Base-by-base conservation (phyloP, 1,284 basidiomycete species). In the Pseudozyma pruni region DNA sequence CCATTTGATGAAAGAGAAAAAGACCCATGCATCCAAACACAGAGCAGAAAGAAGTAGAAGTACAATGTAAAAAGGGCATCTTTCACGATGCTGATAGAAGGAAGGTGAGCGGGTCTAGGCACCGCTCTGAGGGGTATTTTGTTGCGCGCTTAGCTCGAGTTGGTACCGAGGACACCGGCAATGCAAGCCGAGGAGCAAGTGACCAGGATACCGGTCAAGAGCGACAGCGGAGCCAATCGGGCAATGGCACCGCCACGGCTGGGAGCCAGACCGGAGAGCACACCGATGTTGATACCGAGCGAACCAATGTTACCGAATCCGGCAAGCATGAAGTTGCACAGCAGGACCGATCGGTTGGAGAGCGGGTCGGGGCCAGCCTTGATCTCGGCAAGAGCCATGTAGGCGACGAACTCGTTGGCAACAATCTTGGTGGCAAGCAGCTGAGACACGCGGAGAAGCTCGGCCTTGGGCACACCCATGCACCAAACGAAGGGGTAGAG, bases 251-350 rank as follows among this genome's bases (percentile, higher is more conserved):
- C 89, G 46, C 86, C 86, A 64, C 89, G 87, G 20, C 88, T 88
- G n/a, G 92, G 92, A 19, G 91, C 78, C 90, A 94, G 86, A 37
- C 91, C 91, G 63, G 88, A 86, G 47, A 94, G 86, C 74, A 94
- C 92, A 83, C 93, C 93, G 63, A 94, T 90, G 83, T 94, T 91
- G 79, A 94, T 93, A 83, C 92, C 93, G 38, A 93, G 84, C 33
- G 91, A 92, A 33, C 80, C 81, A 49, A 74, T 74, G 84, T 95
- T 95, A 54, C 91, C 92, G 80, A 95, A 95, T 10, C 93, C 93
- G 81, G 93, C 94, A 38, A 93, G 89, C 35, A 89, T 89, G 79
- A 92, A 93, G 31, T 89, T 89, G 37, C 89, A 87, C 74, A 94
- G 92, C 20, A 66, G 51, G 88, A 90, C 83, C 86, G 91, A 42